These are phyloP conservation scores for Chionographis japonica DNA, from an alignment of 106 monocot species.

Conservation along the genomic window DNA sequence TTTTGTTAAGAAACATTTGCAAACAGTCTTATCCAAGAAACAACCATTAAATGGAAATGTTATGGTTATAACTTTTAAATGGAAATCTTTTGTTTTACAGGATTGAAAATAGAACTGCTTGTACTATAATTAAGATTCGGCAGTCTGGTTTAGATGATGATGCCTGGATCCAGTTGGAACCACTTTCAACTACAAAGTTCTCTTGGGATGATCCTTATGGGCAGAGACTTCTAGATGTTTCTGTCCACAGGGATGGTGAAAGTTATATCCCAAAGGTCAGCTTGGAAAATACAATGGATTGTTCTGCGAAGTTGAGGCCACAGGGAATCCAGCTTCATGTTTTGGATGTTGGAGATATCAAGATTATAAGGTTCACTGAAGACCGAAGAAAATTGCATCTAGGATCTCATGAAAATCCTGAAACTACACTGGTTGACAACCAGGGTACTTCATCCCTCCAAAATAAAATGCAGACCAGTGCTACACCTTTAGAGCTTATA, in stretches of 20 bases:
- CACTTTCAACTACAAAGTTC: conserved; percentile 65
- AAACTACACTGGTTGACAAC: conserved; percentile 8
- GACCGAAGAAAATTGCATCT: conserved; percentile 13
- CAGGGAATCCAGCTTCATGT: conserved; percentile 45
- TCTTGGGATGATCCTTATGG: conserved; percentile 86
- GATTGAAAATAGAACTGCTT: conserved; percentile 71
- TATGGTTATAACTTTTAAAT: not conserved
- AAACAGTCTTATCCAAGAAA: not conserved
- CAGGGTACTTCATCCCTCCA: conserved; percentile 11
- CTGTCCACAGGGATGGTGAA: conserved; percentile 22
- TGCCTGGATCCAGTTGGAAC: conserved; percentile 56
- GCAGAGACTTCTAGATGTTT: conserved; percentile 51
- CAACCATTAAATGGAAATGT: not conserved
- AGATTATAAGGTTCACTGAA: conserved; percentile 51
- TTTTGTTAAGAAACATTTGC: not conserved
- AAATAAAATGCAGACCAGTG: conserved; percentile 31
- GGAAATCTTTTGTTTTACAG: conserved; percentile 29
- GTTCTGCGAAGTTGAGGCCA: conserved; percentile 30
- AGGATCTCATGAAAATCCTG: conserved; percentile 21
- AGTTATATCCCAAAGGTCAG: conserved; percentile 32
- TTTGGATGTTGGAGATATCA: conserved; percentile 51
- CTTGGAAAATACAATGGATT: conserved; percentile 48
- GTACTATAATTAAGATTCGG: conserved; percentile 37
- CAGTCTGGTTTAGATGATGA: conserved; percentile 68
- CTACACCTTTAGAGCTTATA: conserved; percentile 66